Evolutionary conservation across 2,329 filamentous ascomycete genomes (phyloP), one percentile per base, ranked within the genome.

Genomic region (Aspergillus brasiliensis): DNA sequence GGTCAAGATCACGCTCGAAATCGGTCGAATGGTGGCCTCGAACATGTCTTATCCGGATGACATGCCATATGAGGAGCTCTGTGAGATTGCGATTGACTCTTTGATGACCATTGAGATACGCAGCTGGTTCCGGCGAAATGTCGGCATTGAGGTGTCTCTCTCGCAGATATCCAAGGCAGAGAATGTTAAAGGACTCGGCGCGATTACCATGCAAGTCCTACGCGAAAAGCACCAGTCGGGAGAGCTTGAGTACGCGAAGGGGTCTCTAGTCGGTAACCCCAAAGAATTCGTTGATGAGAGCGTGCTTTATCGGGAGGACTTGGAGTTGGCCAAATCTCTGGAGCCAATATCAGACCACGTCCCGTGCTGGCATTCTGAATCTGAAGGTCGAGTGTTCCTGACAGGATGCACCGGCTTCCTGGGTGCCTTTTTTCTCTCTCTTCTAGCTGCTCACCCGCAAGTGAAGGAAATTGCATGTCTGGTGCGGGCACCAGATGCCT

Each of bases 151-250:
- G 5, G 60, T 73, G 19, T 62, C 71, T 84, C 79, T 75, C 88
- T 58, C 80, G 87, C 75, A 91, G 86, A 78, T 88, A 17, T 62
- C 63, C 1, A 62, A 63, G 21, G 63, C 66, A 2, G 66, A 60
- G 4, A 68, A 56, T 1, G 56, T 69, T 2, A 58, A 62, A 4
- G 63, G 61, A 0, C 25, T 67, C 5, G 37, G 56, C 15, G 65
- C 61, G 11, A 28, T 31, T 7, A 31, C 47, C n/a, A 19, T 51
- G 13, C 60, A 61, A 11, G 62, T 60, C 15, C 56, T 67, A 3
- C 56, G 59, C 2, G 59, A 64, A 8, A 65, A 62, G 40, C 57
- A 63, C 28, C 56, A 23, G 10, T 28, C 47, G 5, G 47, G 28
- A 2, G 31, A 34, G 31, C 31, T 34, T 34, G 47, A 51, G 8